Percentiles rank a stretch among this genome's conserved stretches.
phyloP scores from a whole-genome alignment of 2,329 filamentous ascomycete species.

The Talaromyces piceae region DNA sequence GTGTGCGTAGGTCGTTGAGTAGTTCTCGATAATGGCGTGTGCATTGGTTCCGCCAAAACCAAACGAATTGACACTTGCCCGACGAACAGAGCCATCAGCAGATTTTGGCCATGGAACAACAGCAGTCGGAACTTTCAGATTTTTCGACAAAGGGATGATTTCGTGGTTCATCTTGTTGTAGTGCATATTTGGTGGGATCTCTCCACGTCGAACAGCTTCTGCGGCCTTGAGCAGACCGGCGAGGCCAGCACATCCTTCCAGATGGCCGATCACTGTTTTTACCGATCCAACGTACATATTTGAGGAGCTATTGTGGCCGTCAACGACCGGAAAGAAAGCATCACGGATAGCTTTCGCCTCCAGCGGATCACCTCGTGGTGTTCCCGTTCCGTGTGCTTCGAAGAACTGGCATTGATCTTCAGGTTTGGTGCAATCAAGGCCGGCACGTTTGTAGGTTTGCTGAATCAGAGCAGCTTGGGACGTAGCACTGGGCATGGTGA shows the following conservation, averaged over 20 bases:
- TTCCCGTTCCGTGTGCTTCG: constrained; percentile 42
- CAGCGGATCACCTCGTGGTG: constrained; percentile 23
- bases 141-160: constrained; percentile 18
- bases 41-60: constrained; percentile 32
- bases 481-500: constrained; percentile 27
- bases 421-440: constrained; percentile 24
- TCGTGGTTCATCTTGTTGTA: constrained; percentile 21
- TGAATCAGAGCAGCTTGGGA: constrained; percentile 37
- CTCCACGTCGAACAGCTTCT: constrained; percentile 29
- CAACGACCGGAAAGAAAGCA: constrained; percentile 17
- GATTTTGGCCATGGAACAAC: constrained; percentile 12
- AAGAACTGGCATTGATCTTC: constrained; percentile 35
- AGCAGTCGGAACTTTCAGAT: constrained; percentile 16
- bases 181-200: constrained; percentile 19
- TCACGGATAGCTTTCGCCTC: constrained; percentile 21
- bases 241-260: constrained; percentile 22
- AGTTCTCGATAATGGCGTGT: constrained; percentile 21
- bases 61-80: constrained; percentile 37
- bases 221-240: constrained; percentile 20
- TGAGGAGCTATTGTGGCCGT: neutral
- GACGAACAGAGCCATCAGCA: constrained; percentile 12
- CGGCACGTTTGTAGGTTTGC: constrained; percentile 31
- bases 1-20: no score
- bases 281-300: constrained; percentile 21
- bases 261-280: constrained; percentile 29